Evolutionary conservation across 768 basidiomycete genomes (phyloP).

Genomic region (Dioszegia crocea): DNA sequence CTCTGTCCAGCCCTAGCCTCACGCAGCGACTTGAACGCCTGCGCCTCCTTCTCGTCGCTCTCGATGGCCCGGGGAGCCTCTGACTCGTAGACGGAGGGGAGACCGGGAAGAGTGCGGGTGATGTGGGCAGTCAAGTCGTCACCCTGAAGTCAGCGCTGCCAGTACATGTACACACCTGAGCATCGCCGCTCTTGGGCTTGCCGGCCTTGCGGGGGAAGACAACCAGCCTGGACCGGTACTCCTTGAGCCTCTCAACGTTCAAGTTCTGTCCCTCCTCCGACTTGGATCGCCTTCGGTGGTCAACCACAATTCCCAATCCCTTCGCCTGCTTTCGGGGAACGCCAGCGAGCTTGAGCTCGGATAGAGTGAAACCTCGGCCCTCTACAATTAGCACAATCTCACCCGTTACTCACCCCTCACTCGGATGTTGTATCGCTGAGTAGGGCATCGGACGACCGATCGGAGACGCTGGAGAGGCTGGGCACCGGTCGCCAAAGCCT

Average conservation of each 20-base stretch:
- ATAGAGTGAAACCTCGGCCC: slow-evolving; percentile 91
- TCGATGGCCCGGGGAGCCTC: slow-evolving; percentile 93
- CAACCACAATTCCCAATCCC: slow-evolving; percentile 88
- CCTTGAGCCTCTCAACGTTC: slow-evolving; percentile 89
- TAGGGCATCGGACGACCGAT: slow-evolving; percentile 93
- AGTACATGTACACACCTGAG: slow-evolving; percentile 60
- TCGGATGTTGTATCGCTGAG: slow-evolving; percentile 97
- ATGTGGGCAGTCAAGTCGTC: slow-evolving; percentile 76
- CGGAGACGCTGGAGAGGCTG: slow-evolving; percentile 86
- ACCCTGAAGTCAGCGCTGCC: slow-evolving; percentile 55
- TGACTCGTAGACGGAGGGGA: slow-evolving; percentile 64
- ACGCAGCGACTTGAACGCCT: slow-evolving; percentile 86
- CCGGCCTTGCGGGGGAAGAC: slow-evolving; percentile 94
- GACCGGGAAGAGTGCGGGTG: slow-evolving; percentile 57
- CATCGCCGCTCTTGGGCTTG: slow-evolving; percentile 95
- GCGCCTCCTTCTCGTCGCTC: slow-evolving; percentile 77
- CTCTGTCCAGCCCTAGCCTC: slow-evolving; percentile 72
- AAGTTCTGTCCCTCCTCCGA: slow-evolving; percentile 94
- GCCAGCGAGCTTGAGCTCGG: slow-evolving; percentile 93
- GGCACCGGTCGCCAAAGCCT: slow-evolving; percentile 84
- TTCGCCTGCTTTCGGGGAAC: slow-evolving; percentile 89
- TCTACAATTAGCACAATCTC: slow-evolving; percentile 12
- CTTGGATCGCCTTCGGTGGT: slow-evolving; percentile 92
- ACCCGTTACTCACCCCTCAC: slow-evolving; percentile 61
- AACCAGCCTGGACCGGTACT: slow-evolving; percentile 86